Evolutionary conservation across 148 eudicot species (phyloP).

Genomic region (Pouteria glomerata): DNA sequence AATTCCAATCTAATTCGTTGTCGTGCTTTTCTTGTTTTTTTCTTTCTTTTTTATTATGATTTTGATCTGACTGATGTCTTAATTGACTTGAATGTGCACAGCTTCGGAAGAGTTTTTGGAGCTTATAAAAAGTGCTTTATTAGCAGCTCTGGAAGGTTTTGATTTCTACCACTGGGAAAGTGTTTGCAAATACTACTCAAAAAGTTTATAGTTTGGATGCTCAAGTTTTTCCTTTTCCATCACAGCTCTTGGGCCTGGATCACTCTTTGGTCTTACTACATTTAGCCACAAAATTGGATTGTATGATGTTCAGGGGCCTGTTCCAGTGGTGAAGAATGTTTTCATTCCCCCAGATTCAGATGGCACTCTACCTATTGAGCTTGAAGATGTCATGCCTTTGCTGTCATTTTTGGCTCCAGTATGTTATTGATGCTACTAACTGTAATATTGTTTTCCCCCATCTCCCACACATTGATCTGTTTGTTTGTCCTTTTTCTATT

Average conservation of each 20-base stretch:
- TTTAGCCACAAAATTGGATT: constrained; percentile 91
- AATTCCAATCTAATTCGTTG: neutral
- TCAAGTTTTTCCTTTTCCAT: constrained; percentile 2
- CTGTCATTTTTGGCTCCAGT: constrained; percentile 94
- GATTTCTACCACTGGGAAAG: constrained; percentile 4
- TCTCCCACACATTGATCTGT: neutral
- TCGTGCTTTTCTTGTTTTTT: too few relatives aligned
- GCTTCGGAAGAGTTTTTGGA: constrained; percentile 97
- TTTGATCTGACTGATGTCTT: neutral
- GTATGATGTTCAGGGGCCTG: constrained; percentile 96
- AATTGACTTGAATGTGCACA: constrained; percentile 28
- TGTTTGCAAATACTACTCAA: neutral
- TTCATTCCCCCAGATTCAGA: constrained; percentile 70
- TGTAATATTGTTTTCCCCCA: neutral
- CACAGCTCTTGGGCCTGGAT: constrained; percentile 81
- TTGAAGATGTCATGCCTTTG: constrained; percentile 93
- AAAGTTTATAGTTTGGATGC: neutral
- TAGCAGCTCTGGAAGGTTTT: constrained; percentile 91
- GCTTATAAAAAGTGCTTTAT: constrained; percentile 85
- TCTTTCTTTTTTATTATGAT: neutral
- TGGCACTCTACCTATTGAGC: constrained; percentile 59
- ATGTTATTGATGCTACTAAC: constrained; percentile 25
- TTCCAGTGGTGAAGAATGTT: constrained; percentile 87
- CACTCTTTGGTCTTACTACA: constrained; percentile 92
- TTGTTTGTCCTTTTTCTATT: neutral